Evolutionary conservation across 805 yeast genomes (phyloP), one percentile per base, ranked within the genome.

Genomic region (Zygoascus bituminiphila): DNA sequence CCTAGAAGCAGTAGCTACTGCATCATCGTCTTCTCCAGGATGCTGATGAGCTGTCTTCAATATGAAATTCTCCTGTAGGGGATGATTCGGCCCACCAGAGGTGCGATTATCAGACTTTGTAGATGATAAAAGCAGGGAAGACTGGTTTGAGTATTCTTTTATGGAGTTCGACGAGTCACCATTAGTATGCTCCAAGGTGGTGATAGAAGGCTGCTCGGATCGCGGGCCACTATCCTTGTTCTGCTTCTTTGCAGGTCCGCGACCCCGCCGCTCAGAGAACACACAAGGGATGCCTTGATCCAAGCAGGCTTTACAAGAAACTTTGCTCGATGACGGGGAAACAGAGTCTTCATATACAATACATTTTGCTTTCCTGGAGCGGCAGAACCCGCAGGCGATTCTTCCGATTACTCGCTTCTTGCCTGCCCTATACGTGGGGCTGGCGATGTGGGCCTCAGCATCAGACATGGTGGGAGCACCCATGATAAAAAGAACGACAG

Each of bases 371-470:
- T 44, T 43, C 7, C 44, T 42, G 20, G 14, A 14, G 10, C 45
- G 38, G 44, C 50, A 47, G 14, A 17, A 41, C 2, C 12, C 15
- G 26, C 49, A 46, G 2, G 49, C 50, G 15, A 43, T 15, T 15
- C 14, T 22, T 10, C 50, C 47, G 21, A 47, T 47, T 10, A 17
- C 21, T 23, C 47, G 31, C 44, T 26, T 42, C 41, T 40, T 25
- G 38, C 19, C 25, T 4, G 44, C 19, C 6, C 29, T 41, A 10
- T 15, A 20, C 39, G 35, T 42, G 20, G 20, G 40, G 40, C 22
- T 36, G 40, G 7, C 8, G 33, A n/a, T n/a, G n/a, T n/a, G n/a
- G n/a, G 10, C 29, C 10, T 29, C 33, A 29, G 15, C 33, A 29
- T 4, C 33, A 4, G 33, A 29, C 4, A 15, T 12, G 4, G n/a